These are phyloP conservation scores for Funneliformis mosseae DNA, from an alignment of 192 early-diverging fungal genomes.

Conservation along the genomic window DNA sequence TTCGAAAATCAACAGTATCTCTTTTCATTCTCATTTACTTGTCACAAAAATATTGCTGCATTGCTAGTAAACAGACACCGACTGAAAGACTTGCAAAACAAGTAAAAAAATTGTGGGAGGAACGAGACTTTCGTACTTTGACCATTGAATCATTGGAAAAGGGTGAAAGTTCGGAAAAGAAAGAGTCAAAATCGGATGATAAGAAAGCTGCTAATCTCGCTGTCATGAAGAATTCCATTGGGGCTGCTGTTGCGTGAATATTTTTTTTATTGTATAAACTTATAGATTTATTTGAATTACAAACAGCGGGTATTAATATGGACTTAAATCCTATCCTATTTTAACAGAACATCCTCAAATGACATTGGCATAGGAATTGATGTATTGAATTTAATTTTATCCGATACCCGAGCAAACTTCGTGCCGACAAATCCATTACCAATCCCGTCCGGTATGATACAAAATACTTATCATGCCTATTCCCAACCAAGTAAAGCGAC, in stretches of 20 bases:
- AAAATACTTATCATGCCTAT: slow-evolving; percentile 2
- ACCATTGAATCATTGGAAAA: slow-evolving; percentile 17
- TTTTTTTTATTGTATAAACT: background rate
- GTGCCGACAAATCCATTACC: slow-evolving; percentile 5
- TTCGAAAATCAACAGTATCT: background rate
- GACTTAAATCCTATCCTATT: background rate
- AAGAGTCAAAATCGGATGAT: background rate
- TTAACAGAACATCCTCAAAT: slow-evolving; percentile 20
- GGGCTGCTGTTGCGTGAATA: background rate
- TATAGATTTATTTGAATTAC: background rate
- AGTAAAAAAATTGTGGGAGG: slow-evolving; percentile 20
- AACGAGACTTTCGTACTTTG: slow-evolving; percentile 3
- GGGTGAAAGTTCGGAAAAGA: background rate
- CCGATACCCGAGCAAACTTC: background rate
- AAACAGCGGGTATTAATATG: background rate
- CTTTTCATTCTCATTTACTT: background rate
- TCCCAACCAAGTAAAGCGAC: slow-evolving; percentile 12
- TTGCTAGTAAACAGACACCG: slow-evolving; percentile 18
- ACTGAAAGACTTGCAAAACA: slow-evolving; percentile 15
- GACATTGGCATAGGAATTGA: slow-evolving; percentile 31
- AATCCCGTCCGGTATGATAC: slow-evolving; percentile 18
- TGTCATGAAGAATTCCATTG: background rate
- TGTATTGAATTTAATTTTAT: slow-evolving; percentile 21
- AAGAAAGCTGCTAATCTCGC: background rate
- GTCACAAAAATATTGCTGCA: background rate